Evolutionary conservation across 768 basidiomycete species (phyloP).

Genomic region (Rhizopogon vinicolor): DNA sequence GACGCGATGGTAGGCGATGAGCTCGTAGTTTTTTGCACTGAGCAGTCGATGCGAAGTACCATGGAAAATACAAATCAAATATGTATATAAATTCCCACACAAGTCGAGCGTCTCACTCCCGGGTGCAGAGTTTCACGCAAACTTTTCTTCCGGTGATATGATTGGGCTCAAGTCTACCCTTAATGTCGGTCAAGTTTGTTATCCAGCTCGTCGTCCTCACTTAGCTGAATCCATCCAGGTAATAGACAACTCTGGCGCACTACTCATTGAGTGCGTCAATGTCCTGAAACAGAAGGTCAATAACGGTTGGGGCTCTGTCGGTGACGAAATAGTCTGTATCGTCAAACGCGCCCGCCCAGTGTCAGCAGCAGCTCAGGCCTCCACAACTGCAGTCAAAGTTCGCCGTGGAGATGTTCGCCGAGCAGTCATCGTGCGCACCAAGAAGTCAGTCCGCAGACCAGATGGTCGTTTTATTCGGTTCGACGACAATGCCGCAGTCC

Average conservation of each 20-base stretch:
- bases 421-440: conserved; percentile 93
- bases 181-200: conserved; percentile 49
- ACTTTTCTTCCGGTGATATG: conserved; percentile 41
- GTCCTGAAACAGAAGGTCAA: conserved; percentile 94
- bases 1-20: too few species aligned
- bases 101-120: background rate
- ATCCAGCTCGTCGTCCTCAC: background rate
- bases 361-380: conserved; percentile 57
- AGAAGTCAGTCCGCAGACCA: conserved; percentile 77
- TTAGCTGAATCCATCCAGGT: conserved; percentile 44
- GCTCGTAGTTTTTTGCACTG: too few species aligned
- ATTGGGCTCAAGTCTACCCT: conserved; percentile 93
- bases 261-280: conserved; percentile 94
- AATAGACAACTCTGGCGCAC: conserved; percentile 96
- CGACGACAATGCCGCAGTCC: conserved; percentile 94
- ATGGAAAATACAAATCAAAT: background rate
- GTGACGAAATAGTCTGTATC: conserved; percentile 95
- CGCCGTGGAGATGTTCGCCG: conserved; percentile 92
- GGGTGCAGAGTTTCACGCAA: background rate
- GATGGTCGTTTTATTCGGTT: conserved; percentile 88
- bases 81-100: background rate
- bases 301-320: conserved; percentile 89
- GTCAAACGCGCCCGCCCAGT: conserved; percentile 88
- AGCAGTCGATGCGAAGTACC: too few species aligned
- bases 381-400: conserved; percentile 83